phyloP scores from a whole-genome alignment of 495 filamentous ascomycete species.

The Lasiosphaeris hirsuta region DNA sequence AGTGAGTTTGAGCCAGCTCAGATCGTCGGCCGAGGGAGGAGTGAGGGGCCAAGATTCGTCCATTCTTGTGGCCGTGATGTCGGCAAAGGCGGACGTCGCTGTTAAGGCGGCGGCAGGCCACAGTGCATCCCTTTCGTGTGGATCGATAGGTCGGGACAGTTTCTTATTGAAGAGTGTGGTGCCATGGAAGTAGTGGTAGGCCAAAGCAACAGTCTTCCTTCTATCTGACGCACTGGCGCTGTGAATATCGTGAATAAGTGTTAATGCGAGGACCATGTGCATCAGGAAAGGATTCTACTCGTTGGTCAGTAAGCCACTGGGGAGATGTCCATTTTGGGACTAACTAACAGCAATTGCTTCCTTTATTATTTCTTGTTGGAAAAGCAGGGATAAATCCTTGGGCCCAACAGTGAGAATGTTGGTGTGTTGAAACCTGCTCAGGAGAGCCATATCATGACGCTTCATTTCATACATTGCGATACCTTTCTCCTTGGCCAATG shows the following conservation, averaged over 20 bases:
- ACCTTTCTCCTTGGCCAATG: background rate
- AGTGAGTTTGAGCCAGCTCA: constrained; percentile 4
- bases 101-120: background rate
- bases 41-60: background rate
- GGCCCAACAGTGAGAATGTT: background rate
- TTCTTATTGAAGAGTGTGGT: background rate
- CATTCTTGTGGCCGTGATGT: background rate
- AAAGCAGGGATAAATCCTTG: background rate
- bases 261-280: background rate
- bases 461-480: background rate
- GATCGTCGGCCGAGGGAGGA: background rate
- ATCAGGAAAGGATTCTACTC: background rate
- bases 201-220: background rate
- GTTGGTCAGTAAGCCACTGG: background rate
- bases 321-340: background rate
- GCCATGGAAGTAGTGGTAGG: constrained; percentile 1
- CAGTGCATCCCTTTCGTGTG: background rate
- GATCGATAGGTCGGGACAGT: background rate
- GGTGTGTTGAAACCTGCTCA: background rate
- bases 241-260: background rate
- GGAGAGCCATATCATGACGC: background rate
- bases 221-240: background rate
- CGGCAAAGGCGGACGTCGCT: background rate
- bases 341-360: background rate
- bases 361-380: background rate